Conservation (phyloP, 176 grass and related monocot species). For the Oryza meridionalis region DNA sequence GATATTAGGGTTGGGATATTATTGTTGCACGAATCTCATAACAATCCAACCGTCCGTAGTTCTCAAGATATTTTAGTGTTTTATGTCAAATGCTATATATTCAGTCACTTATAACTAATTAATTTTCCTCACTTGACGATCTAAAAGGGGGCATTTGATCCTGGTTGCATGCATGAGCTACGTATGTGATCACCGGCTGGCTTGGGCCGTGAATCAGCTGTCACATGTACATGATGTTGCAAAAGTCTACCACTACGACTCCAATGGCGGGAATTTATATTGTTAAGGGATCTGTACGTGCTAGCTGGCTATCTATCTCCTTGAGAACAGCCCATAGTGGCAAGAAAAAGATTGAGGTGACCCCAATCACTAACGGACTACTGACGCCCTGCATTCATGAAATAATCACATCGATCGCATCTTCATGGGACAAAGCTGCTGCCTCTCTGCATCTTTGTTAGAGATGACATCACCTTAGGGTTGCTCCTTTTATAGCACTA, state of each 20-base stretch:
- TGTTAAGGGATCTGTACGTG: neutral
- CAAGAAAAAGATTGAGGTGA: conserved; percentile 32
- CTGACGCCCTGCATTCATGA: conserved; percentile 2
- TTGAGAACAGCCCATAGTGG: conserved; percentile 41
- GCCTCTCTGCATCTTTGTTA: neutral
- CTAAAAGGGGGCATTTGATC: too few species aligned
- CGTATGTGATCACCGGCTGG: neutral
- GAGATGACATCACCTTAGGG: neutral
- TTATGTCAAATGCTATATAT: too few species aligned
- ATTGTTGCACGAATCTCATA: too few species aligned
- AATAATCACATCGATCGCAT: neutral
- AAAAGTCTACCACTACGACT: neutral
- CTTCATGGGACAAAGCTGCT: neutral
- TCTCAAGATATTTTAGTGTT: too few species aligned
- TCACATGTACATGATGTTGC: neutral
- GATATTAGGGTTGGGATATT: too few species aligned
- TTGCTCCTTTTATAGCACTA: neutral
- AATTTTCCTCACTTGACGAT: too few species aligned
- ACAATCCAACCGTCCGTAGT: too few species aligned
- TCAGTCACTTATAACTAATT: too few species aligned
- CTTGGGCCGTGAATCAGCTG: neutral
- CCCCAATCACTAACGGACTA: conserved; percentile 21
- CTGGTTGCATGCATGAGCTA: too few species aligned
- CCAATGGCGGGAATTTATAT: neutral
- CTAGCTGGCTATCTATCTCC: neutral